Base-by-base conservation (phyloP, 1,284 basidiomycete genomes). In the Moniliella sp. region DNA sequence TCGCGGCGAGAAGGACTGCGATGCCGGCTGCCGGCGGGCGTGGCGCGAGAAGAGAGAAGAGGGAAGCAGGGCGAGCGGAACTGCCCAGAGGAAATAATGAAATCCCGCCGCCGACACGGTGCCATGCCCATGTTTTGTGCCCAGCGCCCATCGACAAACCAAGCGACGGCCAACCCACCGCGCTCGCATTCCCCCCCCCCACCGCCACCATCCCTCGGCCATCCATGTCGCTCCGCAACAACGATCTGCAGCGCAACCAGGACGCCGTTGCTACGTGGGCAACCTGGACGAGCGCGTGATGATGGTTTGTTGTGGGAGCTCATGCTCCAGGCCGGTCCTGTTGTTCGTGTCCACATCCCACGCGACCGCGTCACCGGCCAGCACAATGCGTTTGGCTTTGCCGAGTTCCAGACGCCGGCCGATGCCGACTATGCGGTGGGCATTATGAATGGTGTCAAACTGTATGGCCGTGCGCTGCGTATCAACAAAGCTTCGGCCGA, bases 401-500 rank as follows among this genome's bases (percentile, higher is more conserved):
- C 88, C 69, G 88, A 97, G 67, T 94, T 94, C 63, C 67, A 86
- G 61, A 84, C 83, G 25, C 86, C 94, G 64, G 80, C 84, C 59
- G 91, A 94, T 65, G 84, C 88, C 46, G 86, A 97, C 65, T 97
- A 97, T 62, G 88, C 84, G 40, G 91, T 83, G 69, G 91, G 91
- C 68, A 93, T 94, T 53, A 88, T 97, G 84, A 94, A 97, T 62
- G 88, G 94, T 67, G 93, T 97, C 62, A 97, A 97, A 65, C 66
- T 97, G 31, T 97, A 80, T 70, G 88, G 91, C 26, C 94, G 94
- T 60, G 88, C 88, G 18, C 91, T 97, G 40, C 71, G 88, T 46
- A 86, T 97, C 47, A 93, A 93, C 70, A 93, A 91, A 75, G 81
- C 79, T 44, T 57, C 73, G 64, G 82, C 80, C 32, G 83, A 91